Percentiles rank a stretch among this genome's conserved stretches.
Conservation (phyloP, 2,329 filamentous ascomycete genomes). For the Aquanectria penicillioides region DNA sequence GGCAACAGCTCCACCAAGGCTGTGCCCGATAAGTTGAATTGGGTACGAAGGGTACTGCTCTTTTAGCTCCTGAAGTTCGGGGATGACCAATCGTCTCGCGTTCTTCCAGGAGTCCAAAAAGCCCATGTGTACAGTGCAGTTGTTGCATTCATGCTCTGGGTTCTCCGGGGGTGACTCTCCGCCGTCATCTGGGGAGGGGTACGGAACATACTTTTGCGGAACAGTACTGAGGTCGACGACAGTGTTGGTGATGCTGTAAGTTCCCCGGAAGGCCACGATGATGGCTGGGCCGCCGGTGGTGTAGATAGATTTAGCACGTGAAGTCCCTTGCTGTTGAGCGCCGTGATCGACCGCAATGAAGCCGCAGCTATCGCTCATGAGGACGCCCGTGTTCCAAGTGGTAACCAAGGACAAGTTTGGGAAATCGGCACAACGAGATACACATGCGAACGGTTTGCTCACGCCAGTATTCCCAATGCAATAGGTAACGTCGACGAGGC, state of each 20-base stretch:
- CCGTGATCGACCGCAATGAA: constrained; percentile 89
- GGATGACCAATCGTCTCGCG: constrained; percentile 75
- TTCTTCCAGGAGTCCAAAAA: constrained; percentile 88
- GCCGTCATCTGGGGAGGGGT: constrained; percentile 68
- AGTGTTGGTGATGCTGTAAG: constrained; percentile 92
- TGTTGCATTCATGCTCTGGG: constrained; percentile 71
- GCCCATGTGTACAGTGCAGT: constrained; percentile 93
- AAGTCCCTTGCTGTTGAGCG: constrained; percentile 28
- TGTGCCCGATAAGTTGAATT: constrained; percentile 87
- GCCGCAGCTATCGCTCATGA: constrained; percentile 91
- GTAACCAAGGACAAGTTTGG: constrained; percentile 79
- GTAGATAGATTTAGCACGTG: constrained; percentile 12
- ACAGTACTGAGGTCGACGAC: constrained; percentile 89
- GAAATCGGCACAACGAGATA: constrained; percentile 87
- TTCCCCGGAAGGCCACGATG: constrained; percentile 90
- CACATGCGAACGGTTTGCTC: constrained; percentile 82
- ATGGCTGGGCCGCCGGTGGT: constrained; percentile 58
- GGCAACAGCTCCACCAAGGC: constrained; percentile 90
- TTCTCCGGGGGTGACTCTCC: constrained; percentile 46
- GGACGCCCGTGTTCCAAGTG: constrained; percentile 89
- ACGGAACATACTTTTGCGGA: constrained; percentile 91
- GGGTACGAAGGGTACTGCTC: constrained; percentile 74
- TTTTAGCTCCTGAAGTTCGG: constrained; percentile 69
- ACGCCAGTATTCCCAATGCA: constrained; percentile 90
- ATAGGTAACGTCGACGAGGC: constrained; percentile 93